Percentiles rank a stretch among this genome's conserved stretches.
Evolutionary conservation across 495 filamentous ascomycete species (phyloP).

Genomic region (Viridothelium virens): DNA sequence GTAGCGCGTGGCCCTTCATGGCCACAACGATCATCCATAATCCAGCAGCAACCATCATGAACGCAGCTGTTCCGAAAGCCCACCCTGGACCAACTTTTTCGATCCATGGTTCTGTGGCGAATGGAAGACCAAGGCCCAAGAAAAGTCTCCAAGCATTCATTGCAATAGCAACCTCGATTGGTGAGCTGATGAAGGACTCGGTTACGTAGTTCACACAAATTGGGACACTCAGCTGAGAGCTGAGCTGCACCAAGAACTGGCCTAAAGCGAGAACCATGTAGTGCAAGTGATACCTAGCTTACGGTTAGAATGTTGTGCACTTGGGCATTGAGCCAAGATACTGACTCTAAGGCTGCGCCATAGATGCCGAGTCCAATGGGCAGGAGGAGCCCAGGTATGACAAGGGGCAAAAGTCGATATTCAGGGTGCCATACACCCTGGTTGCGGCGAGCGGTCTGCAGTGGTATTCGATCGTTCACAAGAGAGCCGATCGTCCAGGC

Average conservation of each 20-base stretch:
- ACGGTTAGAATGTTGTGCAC: no score
- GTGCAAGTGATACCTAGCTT: constrained; percentile 36
- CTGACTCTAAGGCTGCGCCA: constrained; percentile 37
- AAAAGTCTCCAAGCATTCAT: constrained; percentile 40
- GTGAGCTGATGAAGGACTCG: constrained; percentile 41
- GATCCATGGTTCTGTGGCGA: constrained; percentile 44
- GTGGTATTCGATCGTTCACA: constrained; percentile 42
- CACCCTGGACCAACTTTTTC: constrained; percentile 42
- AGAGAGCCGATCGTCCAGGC: constrained; percentile 40
- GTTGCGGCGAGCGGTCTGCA: constrained; percentile 34
- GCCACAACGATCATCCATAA: no score
- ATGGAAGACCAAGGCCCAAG: constrained; percentile 41
- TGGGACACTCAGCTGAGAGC: constrained; percentile 37
- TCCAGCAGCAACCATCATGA: not conserved
- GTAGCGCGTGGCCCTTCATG: no score
- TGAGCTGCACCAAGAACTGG: constrained; percentile 40
- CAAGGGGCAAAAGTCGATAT: constrained; percentile 44
- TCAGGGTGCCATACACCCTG: constrained; percentile 46
- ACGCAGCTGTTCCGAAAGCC: constrained; percentile 48
- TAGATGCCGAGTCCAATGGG: constrained; percentile 46
- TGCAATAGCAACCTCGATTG: constrained; percentile 39
- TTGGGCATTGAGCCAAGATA: no score
- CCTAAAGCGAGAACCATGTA: constrained; percentile 44
- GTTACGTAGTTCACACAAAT: constrained; percentile 45
- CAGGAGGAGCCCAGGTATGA: constrained; percentile 40